phyloP scores from a whole-genome alignment of 202 grass and related monocot genomes.

The Panicum hallii region DNA sequence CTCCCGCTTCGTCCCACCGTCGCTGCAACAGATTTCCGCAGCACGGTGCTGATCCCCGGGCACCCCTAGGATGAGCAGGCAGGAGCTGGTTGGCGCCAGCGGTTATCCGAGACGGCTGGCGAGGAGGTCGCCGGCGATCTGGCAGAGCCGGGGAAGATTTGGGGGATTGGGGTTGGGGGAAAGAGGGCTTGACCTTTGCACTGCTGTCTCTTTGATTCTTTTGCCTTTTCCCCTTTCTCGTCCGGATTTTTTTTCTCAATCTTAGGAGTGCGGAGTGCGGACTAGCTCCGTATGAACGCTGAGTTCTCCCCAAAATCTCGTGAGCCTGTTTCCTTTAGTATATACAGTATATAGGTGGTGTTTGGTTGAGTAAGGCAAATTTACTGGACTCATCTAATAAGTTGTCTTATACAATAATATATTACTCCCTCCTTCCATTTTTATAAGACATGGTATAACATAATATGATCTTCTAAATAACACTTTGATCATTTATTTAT shows the following conservation, averaged over 20 bases:
- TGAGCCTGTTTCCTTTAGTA: too few species aligned
- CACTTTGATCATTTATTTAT: too few species aligned
- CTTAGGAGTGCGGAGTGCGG: too few species aligned
- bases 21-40: not conserved
- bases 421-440: too few species aligned
- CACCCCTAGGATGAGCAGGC: not conserved
- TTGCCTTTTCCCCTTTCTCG: not conserved
- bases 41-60: not conserved
- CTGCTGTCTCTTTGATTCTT: not conserved
- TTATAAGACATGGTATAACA: too few species aligned
- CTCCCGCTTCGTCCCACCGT: slow-evolving; percentile 15
- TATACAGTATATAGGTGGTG: too few species aligned
- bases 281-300: too few species aligned
- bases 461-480: too few species aligned
- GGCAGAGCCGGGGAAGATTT: slow-evolving; percentile 38
- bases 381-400: too few species aligned
- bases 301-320: too few species aligned
- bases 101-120: not conserved
- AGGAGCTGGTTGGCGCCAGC: not conserved
- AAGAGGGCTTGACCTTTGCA: not conserved
- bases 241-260: not conserved
- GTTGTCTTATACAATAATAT: too few species aligned
- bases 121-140: slow-evolving; percentile 36
- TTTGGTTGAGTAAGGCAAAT: too few species aligned
- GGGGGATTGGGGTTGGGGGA: not conserved